Conservation (phyloP, 2,329 filamentous ascomycete genomes). For the Xenosphaeropsis pyriputrescens region DNA sequence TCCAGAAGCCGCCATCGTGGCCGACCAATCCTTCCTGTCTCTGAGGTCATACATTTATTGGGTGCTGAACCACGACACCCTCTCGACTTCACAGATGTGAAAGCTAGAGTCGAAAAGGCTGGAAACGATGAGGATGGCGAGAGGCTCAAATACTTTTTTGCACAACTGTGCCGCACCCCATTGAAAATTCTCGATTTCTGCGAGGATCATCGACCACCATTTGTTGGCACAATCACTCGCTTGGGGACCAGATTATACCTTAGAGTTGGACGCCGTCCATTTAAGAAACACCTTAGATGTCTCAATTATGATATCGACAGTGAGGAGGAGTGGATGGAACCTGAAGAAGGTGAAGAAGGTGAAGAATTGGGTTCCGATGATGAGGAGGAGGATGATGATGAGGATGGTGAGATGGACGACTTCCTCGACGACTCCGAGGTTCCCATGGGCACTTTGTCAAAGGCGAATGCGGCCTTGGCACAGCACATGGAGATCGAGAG, state of each 20-base stretch:
- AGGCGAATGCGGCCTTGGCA: constrained; percentile 39
- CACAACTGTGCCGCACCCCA: constrained; percentile 7
- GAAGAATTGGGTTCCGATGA: constrained; percentile 47
- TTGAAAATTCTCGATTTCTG: constrained; percentile 28
- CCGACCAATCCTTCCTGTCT: constrained; percentile 10
- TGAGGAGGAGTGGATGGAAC: constrained; percentile 69
- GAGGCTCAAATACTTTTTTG: no score
- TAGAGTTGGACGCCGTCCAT: constrained; percentile 37
- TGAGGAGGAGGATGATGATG: constrained; percentile 51
- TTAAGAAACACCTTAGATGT: constrained; percentile 36
- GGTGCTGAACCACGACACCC: constrained; percentile 9
- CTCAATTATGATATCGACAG: constrained; percentile 76
- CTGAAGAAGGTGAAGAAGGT: constrained; percentile 30
- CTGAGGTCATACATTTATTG: constrained; percentile 16
- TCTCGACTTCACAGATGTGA: constrained; percentile 16
- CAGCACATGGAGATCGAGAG: constrained; percentile 62
- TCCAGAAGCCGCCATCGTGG: constrained; percentile 26
- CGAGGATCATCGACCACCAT: constrained; percentile 53
- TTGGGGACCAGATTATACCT: constrained; percentile 8
- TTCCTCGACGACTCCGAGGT: constrained; percentile 55
- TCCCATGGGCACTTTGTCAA: constrained; percentile 31
- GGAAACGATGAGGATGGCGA: no score
- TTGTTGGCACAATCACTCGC: constrained; percentile 53
- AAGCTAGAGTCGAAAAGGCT: no score
- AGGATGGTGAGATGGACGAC: constrained; percentile 55